A percentile compares a stretch with the other conserved stretches of the same genome.
phyloP scores from a whole-genome alignment of 1,284 basidiomycete species.

The Prillingera fragicola region DNA sequence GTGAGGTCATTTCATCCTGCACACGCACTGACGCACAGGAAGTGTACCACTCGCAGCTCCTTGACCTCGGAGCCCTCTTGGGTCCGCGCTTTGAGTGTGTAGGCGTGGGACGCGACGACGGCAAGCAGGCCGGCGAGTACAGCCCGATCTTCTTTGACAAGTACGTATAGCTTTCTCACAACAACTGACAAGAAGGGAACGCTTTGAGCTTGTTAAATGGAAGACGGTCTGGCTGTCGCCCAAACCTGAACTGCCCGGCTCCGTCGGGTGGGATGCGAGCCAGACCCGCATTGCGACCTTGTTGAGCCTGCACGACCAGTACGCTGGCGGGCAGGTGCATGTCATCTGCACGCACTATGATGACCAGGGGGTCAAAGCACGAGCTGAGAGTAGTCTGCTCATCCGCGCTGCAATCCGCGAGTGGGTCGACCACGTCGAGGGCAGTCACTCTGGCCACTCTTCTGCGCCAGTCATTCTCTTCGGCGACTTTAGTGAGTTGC shows the following conservation, averaged over 20 bases:
- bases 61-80: conserved; percentile 57
- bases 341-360: conserved; percentile 47
- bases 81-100: conserved; percentile 55
- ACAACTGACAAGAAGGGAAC: conserved; percentile 1
- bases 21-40: conserved; percentile 46
- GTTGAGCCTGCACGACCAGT: conserved; percentile 25
- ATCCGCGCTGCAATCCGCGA: conserved; percentile 30
- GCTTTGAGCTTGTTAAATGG: conserved; percentile 30
- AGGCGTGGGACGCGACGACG: conserved; percentile 62
- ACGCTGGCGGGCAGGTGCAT: conserved; percentile 25
- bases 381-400: conserved; percentile 36
- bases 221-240: conserved; percentile 42
- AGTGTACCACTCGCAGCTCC: conserved; percentile 57
- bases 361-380: conserved; percentile 31
- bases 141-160: conserved; percentile 61
- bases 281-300: conserved; percentile 44
- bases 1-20: conserved; percentile 9
- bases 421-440: conserved; percentile 30
- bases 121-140: conserved; percentile 57
- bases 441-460: too few relatives aligned
- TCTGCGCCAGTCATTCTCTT: conserved; percentile 30
- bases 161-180: conserved; percentile 37
- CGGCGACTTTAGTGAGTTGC: conserved; percentile 43
- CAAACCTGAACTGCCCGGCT: conserved; percentile 34
- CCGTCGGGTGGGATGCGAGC: conserved; percentile 45